phyloP scores from a whole-genome alignment of 2,329 filamentous ascomycete genomes.

The Talaromyces sp. region DNA sequence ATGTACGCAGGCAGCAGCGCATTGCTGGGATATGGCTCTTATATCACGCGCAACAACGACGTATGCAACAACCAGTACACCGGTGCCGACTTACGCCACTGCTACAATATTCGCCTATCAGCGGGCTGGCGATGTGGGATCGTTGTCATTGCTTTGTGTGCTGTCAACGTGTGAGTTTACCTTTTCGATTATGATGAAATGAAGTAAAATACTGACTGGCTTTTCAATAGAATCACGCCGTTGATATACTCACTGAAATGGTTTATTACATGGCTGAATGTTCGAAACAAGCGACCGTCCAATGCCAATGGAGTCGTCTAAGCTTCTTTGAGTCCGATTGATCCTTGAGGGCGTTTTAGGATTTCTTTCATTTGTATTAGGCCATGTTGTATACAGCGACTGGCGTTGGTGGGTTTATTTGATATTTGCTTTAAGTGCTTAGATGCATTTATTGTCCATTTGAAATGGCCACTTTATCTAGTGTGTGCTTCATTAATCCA shows the following conservation, averaged over 20 bases:
- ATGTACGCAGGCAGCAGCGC: background rate
- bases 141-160: conserved; percentile 11
- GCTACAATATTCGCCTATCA: conserved; percentile 1
- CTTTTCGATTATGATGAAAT: background rate
- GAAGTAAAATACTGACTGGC: background rate
- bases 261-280: background rate
- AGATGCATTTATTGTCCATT: background rate
- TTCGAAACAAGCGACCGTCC: background rate
- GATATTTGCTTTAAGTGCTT: background rate
- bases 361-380: background rate
- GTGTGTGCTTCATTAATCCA: background rate
- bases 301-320: background rate
- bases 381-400: background rate
- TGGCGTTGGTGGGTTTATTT: background rate
- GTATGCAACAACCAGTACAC: background rate
- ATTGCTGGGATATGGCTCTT: conserved; percentile 13
- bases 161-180: background rate
- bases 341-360: background rate
- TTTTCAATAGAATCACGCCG: background rate
- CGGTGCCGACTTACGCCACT: background rate
- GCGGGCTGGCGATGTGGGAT: conserved; percentile 18
- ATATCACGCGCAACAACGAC: conserved; percentile 16
- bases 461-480: background rate
- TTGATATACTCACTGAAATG: background rate
- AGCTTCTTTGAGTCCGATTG: background rate